A percentile compares a stretch with the other conserved stretches of the same genome.
Conservation (phyloP, 331 rosid genomes). For the Rhamnella rubrinervis region DNA sequence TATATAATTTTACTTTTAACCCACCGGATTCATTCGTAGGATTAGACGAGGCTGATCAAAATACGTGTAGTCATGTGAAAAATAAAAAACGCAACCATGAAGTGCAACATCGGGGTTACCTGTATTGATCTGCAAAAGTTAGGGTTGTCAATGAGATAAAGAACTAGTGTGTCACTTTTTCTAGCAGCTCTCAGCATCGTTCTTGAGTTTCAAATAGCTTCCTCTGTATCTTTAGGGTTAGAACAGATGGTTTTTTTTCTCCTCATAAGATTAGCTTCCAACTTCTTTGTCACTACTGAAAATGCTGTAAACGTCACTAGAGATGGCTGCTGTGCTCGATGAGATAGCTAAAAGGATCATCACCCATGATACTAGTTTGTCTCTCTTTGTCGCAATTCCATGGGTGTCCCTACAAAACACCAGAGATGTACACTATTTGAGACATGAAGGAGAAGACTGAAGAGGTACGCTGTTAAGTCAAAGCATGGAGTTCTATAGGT, state of each 20-base stretch:
- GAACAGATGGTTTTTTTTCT: neutral
- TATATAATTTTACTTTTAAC: neutral
- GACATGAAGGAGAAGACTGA: neutral
- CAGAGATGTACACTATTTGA: neutral
- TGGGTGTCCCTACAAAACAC: conserved; percentile 44
- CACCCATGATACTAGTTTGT: conserved; percentile 44
- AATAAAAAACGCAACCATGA: neutral
- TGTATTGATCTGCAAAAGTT: too few species aligned
- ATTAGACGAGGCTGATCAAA: neutral
- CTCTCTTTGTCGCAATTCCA: conserved; percentile 56
- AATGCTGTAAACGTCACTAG: conserved; percentile 51
- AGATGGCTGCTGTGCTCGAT: conserved; percentile 57
- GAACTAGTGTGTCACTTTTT: conserved; percentile 8
- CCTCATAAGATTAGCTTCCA: conserved; percentile 29
- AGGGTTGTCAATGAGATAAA: neutral
- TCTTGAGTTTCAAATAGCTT: neutral
- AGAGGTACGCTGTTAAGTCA: neutral
- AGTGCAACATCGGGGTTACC: neutral
- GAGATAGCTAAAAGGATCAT: conserved; percentile 59
- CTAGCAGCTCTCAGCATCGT: conserved; percentile 2
- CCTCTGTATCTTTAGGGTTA: neutral
- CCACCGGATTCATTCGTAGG: neutral
- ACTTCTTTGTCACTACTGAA: conserved; percentile 25
- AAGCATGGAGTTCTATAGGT: neutral
- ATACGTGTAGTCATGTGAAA: neutral